These are phyloP conservation scores for Talaromyces albobiverticillius DNA, from an alignment of 2,329 filamentous ascomycete genomes.

Conservation along the genomic window DNA sequence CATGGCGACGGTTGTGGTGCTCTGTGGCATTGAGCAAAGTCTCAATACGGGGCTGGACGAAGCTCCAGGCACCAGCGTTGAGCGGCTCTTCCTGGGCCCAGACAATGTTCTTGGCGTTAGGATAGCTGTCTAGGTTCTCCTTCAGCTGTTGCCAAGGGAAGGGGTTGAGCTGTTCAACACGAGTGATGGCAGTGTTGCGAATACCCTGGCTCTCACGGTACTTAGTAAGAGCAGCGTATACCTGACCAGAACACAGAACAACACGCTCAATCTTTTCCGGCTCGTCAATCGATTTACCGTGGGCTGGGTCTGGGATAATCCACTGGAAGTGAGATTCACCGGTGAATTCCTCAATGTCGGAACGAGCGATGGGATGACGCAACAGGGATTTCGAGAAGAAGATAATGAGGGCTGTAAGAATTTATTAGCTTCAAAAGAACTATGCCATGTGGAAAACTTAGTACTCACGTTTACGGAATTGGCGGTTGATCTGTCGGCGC, in stretches of 20 bases:
- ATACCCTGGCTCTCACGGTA: slow-evolving; percentile 83
- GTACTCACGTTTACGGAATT: slow-evolving; percentile 94
- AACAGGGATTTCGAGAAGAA: slow-evolving; percentile 99
- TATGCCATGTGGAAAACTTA: neutral
- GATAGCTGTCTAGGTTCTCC: slow-evolving; percentile 95
- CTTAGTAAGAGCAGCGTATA: slow-evolving; percentile 86
- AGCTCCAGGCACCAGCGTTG: slow-evolving; percentile 95
- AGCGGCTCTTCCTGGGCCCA: slow-evolving; percentile 98
- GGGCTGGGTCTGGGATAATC: slow-evolving; percentile 89
- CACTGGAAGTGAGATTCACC: slow-evolving; percentile 92
- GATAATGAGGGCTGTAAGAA: slow-evolving; percentile 70
- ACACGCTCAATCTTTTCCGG: slow-evolving; percentile 90
- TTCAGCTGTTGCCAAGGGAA: slow-evolving; percentile 98
- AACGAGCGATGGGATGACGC: slow-evolving; percentile 88
- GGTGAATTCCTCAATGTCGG: slow-evolving; percentile 83
- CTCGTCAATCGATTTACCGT: slow-evolving; percentile 70
- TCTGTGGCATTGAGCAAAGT: slow-evolving; percentile 90
- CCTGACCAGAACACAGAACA: slow-evolving; percentile 90
- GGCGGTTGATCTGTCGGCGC: slow-evolving; percentile 95
- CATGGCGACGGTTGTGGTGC: slow-evolving; percentile 87
- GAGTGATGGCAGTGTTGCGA: slow-evolving; percentile 88
- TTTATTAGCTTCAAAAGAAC: slow-evolving; percentile 2
- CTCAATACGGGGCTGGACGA: slow-evolving; percentile 95
- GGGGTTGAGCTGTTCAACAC: slow-evolving; percentile 95
- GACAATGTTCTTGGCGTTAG: slow-evolving; percentile 95